Evolutionary conservation across 2,329 filamentous ascomycete genomes (phyloP).

Genomic region (Biscogniauxia mediterranea): DNA sequence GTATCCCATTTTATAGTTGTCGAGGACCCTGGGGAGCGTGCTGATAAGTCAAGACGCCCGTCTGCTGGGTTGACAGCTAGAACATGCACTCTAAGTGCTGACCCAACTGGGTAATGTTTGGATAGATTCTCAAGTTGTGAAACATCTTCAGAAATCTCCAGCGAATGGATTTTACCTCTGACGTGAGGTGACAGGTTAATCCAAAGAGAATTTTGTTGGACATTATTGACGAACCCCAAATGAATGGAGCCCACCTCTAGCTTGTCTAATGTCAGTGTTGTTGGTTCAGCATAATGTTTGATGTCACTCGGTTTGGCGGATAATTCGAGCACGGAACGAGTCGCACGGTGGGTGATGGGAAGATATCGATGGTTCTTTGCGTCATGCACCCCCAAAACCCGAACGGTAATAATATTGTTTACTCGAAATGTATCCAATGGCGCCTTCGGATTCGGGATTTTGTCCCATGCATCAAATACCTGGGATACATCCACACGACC

Average conservation of each 20-base stretch:
- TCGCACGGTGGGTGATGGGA: conserved; percentile 81
- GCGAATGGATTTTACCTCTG: conserved; percentile 75
- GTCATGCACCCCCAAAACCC: conserved; percentile 84
- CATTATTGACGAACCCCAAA: conserved; percentile 88
- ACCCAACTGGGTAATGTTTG: conserved; percentile 85
- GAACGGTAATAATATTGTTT: conserved; percentile 70
- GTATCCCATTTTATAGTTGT: conserved; percentile 65
- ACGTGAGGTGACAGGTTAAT: conserved; percentile 87
- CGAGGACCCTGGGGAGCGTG: conserved; percentile 59
- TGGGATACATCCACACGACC: conserved; percentile 94
- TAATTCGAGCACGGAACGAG: conserved; percentile 82
- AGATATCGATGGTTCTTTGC: conserved; percentile 87
- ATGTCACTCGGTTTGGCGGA: conserved; percentile 73
- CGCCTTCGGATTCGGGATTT: conserved; percentile 77
- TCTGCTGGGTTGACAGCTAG: conserved; percentile 69
- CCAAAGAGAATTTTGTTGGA: conserved; percentile 78
- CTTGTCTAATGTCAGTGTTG: conserved; percentile 66
- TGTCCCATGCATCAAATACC: conserved; percentile 82
- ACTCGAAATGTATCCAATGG: conserved; percentile 73
- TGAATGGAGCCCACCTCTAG: conserved; percentile 70
- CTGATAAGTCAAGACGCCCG: conserved; percentile 80
- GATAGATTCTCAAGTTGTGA: conserved; percentile 73
- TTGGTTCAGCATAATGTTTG: conserved; percentile 40
- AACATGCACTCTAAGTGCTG: conserved; percentile 78
- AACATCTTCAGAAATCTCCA: conserved; percentile 86